Conservation (phyloP, 345 rosid species). For the Diplotaxis tenuifolia region DNA sequence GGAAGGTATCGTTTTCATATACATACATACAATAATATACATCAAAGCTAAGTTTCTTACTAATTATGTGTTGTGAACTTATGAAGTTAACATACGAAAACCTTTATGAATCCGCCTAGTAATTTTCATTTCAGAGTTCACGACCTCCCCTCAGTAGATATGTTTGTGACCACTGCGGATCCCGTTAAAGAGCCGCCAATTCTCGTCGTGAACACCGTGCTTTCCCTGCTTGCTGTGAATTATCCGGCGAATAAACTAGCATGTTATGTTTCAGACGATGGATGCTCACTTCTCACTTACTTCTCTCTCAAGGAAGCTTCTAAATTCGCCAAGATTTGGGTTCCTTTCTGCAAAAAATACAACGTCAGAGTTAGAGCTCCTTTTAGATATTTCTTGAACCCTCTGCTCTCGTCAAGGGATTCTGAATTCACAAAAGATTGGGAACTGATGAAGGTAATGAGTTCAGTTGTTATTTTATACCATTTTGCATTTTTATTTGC, state of each 20-base stretch:
- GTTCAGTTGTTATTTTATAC: background rate
- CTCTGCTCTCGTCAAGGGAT: background rate
- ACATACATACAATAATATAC: background rate
- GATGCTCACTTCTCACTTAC: conserved; percentile 3
- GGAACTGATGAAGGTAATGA: background rate
- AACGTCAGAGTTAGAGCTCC: conserved; percentile 10
- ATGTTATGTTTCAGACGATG: conserved; percentile 6
- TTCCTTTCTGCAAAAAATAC: conserved; percentile 9
- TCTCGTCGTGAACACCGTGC: background rate
- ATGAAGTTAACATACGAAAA: background rate
- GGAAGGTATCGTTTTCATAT: conserved; percentile 24
- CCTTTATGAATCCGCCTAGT: background rate
- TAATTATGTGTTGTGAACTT: too few relatives aligned
- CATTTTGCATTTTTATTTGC: background rate
- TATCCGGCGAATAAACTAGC: conserved; percentile 7
- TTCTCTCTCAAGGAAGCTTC: conserved; percentile 6
- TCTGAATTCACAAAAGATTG: background rate
- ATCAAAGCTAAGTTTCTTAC: too few relatives aligned
- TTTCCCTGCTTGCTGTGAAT: background rate
- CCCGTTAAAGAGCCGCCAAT: background rate
- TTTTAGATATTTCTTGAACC: conserved; percentile 1
- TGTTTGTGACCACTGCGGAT: background rate
- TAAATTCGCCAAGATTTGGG: conserved; percentile 8
- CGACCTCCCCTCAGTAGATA: conserved; percentile 1
- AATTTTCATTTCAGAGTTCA: background rate